A percentile compares a stretch with the other conserved stretches of the same genome.
Conservation (phyloP, 768 basidiomycete genomes). For the Russula abietina region DNA sequence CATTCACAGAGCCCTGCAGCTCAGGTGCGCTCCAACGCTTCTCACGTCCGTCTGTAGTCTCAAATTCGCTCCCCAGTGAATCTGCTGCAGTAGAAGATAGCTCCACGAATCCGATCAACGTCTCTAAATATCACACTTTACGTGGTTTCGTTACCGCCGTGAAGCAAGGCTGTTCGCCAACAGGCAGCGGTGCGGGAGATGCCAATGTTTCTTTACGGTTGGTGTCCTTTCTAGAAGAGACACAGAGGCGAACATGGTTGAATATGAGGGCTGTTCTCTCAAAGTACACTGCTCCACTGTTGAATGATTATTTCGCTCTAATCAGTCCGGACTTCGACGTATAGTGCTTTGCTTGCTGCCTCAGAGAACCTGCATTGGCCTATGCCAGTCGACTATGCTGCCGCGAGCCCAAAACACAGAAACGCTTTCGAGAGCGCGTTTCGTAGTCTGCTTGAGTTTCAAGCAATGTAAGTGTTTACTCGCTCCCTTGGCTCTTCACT, state of each 20-base stretch:
- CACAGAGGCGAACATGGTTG: conserved; percentile 70
- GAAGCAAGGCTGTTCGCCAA: conserved; percentile 37
- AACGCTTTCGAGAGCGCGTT: conserved; percentile 72
- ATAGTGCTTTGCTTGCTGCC: conserved; percentile 54
- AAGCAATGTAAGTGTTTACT: conserved; percentile 56
- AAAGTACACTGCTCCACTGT: conserved; percentile 36
- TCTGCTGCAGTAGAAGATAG: conserved; percentile 49
- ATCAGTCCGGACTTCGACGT: conserved; percentile 9
- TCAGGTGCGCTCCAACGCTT: conserved; percentile 48
- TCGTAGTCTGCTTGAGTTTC: conserved; percentile 66
- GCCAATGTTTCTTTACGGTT: conserved; percentile 47
- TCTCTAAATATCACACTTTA: conserved; percentile 51
- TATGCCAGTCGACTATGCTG: conserved; percentile 56
- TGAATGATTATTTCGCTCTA: not conserved
- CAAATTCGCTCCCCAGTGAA: conserved; percentile 41
- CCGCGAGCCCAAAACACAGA: conserved; percentile 45
- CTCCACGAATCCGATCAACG: conserved; percentile 36
- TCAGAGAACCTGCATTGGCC: conserved; percentile 88
- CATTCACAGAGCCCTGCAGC: conserved; percentile 58
- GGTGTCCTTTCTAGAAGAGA: conserved; percentile 50
- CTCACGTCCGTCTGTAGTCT: not conserved
- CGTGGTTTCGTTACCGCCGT: conserved; percentile 55
- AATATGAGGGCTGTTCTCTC: conserved; percentile 64
- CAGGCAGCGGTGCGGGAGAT: conserved; percentile 42
- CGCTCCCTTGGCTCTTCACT: conserved; percentile 10